Evolutionary conservation across 257 asterid genomes (phyloP), one percentile per base, ranked within the genome.

Genomic region (Scutellaria baicalensis): DNA sequence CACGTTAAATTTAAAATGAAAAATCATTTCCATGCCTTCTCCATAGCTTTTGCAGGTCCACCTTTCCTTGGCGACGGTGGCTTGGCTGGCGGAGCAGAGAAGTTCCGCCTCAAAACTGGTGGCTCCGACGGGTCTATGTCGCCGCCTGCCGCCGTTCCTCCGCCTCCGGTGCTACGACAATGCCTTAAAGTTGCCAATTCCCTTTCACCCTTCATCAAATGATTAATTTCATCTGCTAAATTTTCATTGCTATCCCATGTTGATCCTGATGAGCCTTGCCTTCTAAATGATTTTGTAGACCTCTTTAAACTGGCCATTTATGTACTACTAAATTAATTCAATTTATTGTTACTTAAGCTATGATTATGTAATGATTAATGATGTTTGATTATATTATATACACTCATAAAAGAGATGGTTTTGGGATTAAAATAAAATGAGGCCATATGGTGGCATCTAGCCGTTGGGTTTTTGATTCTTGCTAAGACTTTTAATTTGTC

Each of bases 251-350:
- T 18, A 6, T 36, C 21, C 71, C 71, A 66, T 9, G 36, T 47
- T 66, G 27, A 66, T 1, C 71, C 71, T 36, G 71, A 66, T 6
- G 71, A 66, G 9, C 71, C 71, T 36, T 50, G 71, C 61, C 71
- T 35, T 66, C 71, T 66, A n/a, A 50, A 66, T 17, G 71, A 66
- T 50, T 51, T 66, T 17, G 61, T 50, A 10, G 71, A 66, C 39
- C 71, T 50, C n/a, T 50, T 40, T 17, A 66, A 31, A 51, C 18
- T 66, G 3, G 71, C 71, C 71, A 66, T 66, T 5, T 35, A 49
- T 33, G n/a, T n/a, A n/a, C n/a, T 16, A 3, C 2, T 38, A 62
- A 60, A 16, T 8, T 17, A 27, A 27, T 27, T 27, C 36, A 18
- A 16, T 10, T 40, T 60, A 6, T 1, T 39, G 39, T 1, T 27